Percentiles rank a stretch among this genome's conserved stretches.
Conservation (phyloP, 441 rosid species). For the Populus hybrid region DNA sequence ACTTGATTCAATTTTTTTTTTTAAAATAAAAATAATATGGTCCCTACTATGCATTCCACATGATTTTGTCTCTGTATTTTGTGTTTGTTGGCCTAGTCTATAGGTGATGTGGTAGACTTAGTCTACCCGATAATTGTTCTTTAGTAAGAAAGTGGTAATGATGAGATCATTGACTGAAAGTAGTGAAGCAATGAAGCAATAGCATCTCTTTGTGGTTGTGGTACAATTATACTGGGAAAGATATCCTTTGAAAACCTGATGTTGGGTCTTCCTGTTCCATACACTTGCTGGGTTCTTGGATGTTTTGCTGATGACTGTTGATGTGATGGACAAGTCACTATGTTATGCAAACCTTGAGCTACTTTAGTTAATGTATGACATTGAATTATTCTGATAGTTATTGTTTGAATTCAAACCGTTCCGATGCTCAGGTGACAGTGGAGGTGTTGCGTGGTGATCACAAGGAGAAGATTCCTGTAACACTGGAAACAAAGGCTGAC, state of each 20-base stretch:
- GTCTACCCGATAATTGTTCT: background rate
- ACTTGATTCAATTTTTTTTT: background rate
- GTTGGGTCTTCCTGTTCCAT: background rate
- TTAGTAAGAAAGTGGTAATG: background rate
- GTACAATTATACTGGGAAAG: background rate
- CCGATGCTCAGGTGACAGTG: constrained; percentile 54
- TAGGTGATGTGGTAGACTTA: background rate
- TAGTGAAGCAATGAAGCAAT: background rate
- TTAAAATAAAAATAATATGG: background rate
- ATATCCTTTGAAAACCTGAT: background rate
- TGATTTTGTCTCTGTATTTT: background rate
- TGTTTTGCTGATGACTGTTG: background rate
- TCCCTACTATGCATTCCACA: background rate
- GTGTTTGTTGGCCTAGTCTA: background rate
- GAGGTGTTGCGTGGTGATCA: constrained; percentile 94
- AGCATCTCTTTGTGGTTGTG: background rate
- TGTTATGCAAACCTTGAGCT: background rate
- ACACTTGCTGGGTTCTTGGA: background rate
- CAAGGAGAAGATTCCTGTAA: constrained; percentile 82
- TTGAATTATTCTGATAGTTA: background rate
- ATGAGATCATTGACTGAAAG: background rate
- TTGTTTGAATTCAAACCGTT: background rate
- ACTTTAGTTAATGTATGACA: background rate
- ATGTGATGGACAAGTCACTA: background rate
- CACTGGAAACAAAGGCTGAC: constrained; percentile 81